Evolutionary conservation across 1,139 yeast genomes (phyloP), one percentile per base, ranked within the genome.

Genomic region (Candida labiduridarum): DNA sequence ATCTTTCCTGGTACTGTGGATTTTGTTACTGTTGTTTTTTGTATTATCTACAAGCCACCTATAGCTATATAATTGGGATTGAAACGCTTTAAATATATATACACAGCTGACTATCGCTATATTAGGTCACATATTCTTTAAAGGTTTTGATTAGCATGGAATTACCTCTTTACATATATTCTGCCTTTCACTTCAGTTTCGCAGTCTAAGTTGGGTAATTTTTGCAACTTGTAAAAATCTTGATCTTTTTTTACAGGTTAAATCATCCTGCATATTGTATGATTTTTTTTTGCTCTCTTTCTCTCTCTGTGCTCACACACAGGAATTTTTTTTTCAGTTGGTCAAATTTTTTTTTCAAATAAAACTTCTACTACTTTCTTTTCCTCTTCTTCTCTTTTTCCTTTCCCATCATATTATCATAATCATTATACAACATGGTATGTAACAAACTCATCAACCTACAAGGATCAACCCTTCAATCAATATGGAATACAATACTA

Each of bases 381-480:
- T 38, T 19, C 43, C 16, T 40, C 19, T 30, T 31, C 33, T 36
- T 19, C 18, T 30, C 22, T 39, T 44, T 31, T 22, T 19, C 36
- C 16, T 25, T 36, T 27, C 30, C 15, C 30, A 47, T 39, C 39
- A 25, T 29, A 40, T 27, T 16, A 42, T 19, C 29, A 41, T n/a
- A 44, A 16, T 35, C 29, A 44, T 38, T 25, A 33, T 44, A 41
- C 49, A 52, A 46, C 16, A 52, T 52, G 54, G 54, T 52, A 52
- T 52, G 54, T 52, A 19, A 29, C 9, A 12, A 14, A 33, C 40
- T 22, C 38, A 33, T 44, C 36, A 38, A 43, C 44, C 9, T 15
- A 4, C 44, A 16, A 30, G 30, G n/a, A 6, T n/a, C 16, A 33
- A 5, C 34, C 12, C 39, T 14, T 3, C 22, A 11, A 25, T 16